Conservation (phyloP, 73 alveolate genomes). For the Paramecium tetraurelia region DNA sequence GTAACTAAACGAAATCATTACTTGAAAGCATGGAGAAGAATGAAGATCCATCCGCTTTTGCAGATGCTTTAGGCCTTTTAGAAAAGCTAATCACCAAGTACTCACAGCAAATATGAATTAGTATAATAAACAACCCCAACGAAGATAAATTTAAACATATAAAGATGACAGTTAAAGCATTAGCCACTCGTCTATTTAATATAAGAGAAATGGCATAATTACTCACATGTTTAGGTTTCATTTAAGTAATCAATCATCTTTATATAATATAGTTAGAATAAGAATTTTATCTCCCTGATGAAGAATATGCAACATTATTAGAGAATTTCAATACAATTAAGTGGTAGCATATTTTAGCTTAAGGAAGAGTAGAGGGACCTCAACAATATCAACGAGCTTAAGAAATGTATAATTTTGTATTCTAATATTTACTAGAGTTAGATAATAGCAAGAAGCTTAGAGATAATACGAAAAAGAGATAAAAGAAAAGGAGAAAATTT, state of each 20-base stretch:
- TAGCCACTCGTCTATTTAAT: conserved; percentile 2
- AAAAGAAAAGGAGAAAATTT: background rate
- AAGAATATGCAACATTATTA: background rate
- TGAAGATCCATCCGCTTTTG: background rate
- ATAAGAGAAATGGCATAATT: background rate
- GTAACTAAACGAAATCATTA: background rate
- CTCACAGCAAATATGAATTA: background rate
- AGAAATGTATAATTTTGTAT: background rate
- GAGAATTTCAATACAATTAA: background rate
- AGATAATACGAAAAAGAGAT: background rate
- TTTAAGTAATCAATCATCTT: background rate
- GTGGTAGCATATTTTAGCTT: background rate
- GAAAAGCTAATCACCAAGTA: background rate
- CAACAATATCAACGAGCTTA: background rate
- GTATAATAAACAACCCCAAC: background rate
- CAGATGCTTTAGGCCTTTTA: conserved; percentile 12
- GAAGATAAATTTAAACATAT: conserved; percentile 14
- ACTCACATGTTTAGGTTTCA: background rate
- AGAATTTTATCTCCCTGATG: background rate
- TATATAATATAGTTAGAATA: background rate
- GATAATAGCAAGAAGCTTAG: background rate
- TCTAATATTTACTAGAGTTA: background rate
- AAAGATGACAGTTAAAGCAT: background rate
- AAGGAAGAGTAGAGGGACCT: background rate
- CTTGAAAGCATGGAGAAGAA: background rate